These are phyloP conservation scores for Ustilago esculenta DNA, from an alignment of 1,284 basidiomycete genomes.

Conservation along the genomic window DNA sequence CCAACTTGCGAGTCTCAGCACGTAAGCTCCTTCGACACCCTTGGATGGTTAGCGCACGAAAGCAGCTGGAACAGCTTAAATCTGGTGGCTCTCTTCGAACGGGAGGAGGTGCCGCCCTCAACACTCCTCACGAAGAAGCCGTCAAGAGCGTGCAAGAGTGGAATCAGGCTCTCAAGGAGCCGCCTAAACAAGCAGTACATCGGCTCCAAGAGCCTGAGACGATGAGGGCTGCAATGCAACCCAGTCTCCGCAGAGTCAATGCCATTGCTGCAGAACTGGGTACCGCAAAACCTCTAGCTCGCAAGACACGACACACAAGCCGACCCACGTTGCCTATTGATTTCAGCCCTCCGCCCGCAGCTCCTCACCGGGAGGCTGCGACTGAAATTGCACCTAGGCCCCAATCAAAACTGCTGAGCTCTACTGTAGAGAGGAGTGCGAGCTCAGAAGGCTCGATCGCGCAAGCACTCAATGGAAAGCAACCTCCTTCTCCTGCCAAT, in stretches of 20 bases:
- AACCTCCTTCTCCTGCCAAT: constrained; percentile 18
- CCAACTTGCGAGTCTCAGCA: constrained; percentile 89
- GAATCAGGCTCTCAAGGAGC: constrained; percentile 94
- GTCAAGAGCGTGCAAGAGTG: constrained; percentile 95
- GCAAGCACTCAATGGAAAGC: constrained; percentile 7
- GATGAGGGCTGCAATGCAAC: constrained; percentile 33
- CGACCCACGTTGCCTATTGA: constrained; percentile 44
- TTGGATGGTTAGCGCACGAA: constrained; percentile 90
- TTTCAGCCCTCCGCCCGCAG: constrained; percentile 33
- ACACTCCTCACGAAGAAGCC: constrained; percentile 79
- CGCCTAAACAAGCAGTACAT: constrained; percentile 56
- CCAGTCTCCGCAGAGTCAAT: constrained; percentile 42
- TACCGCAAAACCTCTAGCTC: constrained; percentile 37
- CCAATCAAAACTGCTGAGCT: constrained; percentile 8
- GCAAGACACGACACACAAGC: constrained; percentile 15
- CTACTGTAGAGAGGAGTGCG: neutral
- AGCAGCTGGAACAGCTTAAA: constrained; percentile 73
- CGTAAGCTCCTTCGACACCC: constrained; percentile 91
- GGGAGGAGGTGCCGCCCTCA: constrained; percentile 21
- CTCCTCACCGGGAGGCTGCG: constrained; percentile 3
- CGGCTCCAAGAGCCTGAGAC: constrained; percentile 36
- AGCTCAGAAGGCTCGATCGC: neutral
- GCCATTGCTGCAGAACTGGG: constrained; percentile 38
- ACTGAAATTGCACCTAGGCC: constrained; percentile 1
- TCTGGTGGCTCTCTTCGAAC: constrained; percentile 69